Evolutionary conservation across 2,329 filamentous ascomycete species (phyloP), one percentile per base, ranked within the genome.

Genomic region (Xylaria arbuscula): DNA sequence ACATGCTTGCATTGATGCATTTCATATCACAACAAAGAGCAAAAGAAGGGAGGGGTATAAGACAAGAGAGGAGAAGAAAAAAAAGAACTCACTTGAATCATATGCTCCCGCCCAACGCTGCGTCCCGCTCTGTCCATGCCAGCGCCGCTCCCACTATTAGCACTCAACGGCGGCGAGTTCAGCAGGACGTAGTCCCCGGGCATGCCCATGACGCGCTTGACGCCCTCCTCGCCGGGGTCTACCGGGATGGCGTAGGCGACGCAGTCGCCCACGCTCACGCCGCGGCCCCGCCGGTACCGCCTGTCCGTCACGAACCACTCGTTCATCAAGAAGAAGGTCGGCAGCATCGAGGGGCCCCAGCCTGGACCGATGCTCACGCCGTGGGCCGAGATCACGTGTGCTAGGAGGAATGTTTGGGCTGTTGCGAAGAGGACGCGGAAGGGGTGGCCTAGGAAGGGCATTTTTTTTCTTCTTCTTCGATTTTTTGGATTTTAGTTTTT

Each of bases 311-410:
- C 79, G 55, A 95, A 84, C 79, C 84, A 89, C 76, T 95, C 91
- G 64, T 90, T 90, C 9, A 84, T 80, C 1, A 89, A 84, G 28
- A 86, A 84, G 69, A 98, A 89, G 0, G 93, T 97, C 8, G 95
- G 95, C 59, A 96, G 87, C 96, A 98, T 98, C 19, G 92, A 95
- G 3, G 93, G 89, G 1, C 95, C 95, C 32, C 84, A 83, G 17
- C 89, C 89, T 3, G 83, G 80, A 22, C 86, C 86, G 72, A 90
- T 75, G 70, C 84, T 84, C 81, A 89, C 88, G 74, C 88, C 82
- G 80, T 96, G 90, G 51, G 88, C 85, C 76, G 78, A 80, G 67
- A 85, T 76, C n/a, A 89, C 77, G 77, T 90, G 88, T 32, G 78
- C 76, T 51, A 84, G 74, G 60, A 83, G 81, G 47, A 86, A 75